Evolutionary conservation across 2,329 filamentous ascomycete genomes (phyloP).

Genomic region (Colletotrichum sp.): DNA sequence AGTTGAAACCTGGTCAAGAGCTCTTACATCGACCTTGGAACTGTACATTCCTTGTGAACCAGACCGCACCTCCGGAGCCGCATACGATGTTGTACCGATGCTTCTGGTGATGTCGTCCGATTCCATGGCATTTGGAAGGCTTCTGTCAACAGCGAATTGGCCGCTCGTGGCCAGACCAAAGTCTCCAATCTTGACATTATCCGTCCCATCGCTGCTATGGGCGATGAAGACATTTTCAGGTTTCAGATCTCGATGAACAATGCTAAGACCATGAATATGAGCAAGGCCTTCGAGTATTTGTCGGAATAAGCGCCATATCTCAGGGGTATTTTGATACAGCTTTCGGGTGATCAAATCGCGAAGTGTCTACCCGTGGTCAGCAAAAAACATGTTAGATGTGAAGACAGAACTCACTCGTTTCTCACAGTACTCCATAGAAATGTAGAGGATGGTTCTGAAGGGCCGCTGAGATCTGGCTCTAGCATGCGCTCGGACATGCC

Average conservation of each 20-base stretch:
- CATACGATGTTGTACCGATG: conserved; percentile 84
- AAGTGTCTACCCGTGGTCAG: conserved; percentile 64
- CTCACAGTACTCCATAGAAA: conserved; percentile 99
- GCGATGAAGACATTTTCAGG: conserved; percentile 96
- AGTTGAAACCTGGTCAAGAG: background rate
- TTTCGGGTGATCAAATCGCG: conserved; percentile 84
- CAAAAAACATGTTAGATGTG: background rate
- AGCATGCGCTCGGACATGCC: conserved; percentile 19
- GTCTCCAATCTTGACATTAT: conserved; percentile 94
- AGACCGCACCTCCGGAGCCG: conserved; percentile 89
- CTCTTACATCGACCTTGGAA: conserved; percentile 84
- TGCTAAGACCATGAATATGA: conserved; percentile 88
- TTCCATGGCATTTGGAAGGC: conserved; percentile 44
- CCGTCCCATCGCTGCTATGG: conserved; percentile 70
- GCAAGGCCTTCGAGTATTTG: conserved; percentile 89
- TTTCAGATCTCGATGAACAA: conserved; percentile 95
- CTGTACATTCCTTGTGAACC: conserved; percentile 80
- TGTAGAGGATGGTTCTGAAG: conserved; percentile 82
- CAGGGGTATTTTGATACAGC: conserved; percentile 74
- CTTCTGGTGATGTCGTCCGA: conserved; percentile 72
- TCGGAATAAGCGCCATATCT: conserved; percentile 89
- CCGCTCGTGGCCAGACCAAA: conserved; percentile 94
- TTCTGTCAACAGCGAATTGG: conserved; percentile 71
- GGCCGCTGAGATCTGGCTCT: conserved; percentile 48
- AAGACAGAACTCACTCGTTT: conserved; percentile 65